Percentiles rank a stretch among this genome's conserved stretches.
phyloP scores from a whole-genome alignment of 2,329 filamentous ascomycete genomes.

The Ploettnerulaceae sp. region DNA sequence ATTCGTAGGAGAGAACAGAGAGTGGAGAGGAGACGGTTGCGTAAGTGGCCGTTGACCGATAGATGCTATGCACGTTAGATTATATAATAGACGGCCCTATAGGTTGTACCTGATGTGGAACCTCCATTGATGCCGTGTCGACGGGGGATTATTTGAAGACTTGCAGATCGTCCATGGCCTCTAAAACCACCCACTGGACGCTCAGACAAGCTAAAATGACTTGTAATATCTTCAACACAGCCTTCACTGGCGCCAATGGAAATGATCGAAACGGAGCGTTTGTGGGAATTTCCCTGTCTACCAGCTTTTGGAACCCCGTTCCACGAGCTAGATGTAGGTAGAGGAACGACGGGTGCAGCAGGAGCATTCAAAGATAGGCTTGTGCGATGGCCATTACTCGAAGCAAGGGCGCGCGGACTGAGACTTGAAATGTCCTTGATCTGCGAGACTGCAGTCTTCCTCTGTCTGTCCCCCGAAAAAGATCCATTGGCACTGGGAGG shows the following conservation, averaged over 20 bases:
- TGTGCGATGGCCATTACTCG: constrained; percentile 57
- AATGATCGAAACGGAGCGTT: constrained; percentile 76
- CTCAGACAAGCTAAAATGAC: constrained; percentile 33
- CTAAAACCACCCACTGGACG: constrained; percentile 49
- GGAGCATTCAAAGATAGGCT: constrained; percentile 60
- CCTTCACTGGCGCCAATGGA: constrained; percentile 59
- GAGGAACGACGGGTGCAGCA: constrained; percentile 25
- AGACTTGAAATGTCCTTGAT: constrained; percentile 41
- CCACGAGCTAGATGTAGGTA: constrained; percentile 22
- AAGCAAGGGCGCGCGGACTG: constrained; percentile 41
- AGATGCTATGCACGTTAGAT: constrained; percentile 25
- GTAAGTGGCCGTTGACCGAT: constrained; percentile 34
- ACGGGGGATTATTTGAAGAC: constrained; percentile 67
- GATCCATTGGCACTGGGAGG: constrained; percentile 26
- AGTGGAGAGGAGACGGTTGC: constrained; percentile 35
- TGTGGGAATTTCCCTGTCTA: constrained; percentile 54
- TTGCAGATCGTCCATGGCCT: constrained; percentile 73
- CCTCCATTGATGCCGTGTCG: constrained; percentile 39
- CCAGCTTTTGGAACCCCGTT: constrained; percentile 23
- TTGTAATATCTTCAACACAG: constrained; percentile 30
- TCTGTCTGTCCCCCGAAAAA: constrained; percentile 27
- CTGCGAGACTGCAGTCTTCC: constrained; percentile 30
- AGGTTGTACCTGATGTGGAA: constrained; percentile 37
- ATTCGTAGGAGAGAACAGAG: constrained; percentile 27
- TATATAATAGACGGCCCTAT: not conserved